Evolutionary conservation across 169 alveolate genomes (phyloP), one percentile per base, ranked within the genome.

Genomic region (Amoebophrya sp.): DNA sequence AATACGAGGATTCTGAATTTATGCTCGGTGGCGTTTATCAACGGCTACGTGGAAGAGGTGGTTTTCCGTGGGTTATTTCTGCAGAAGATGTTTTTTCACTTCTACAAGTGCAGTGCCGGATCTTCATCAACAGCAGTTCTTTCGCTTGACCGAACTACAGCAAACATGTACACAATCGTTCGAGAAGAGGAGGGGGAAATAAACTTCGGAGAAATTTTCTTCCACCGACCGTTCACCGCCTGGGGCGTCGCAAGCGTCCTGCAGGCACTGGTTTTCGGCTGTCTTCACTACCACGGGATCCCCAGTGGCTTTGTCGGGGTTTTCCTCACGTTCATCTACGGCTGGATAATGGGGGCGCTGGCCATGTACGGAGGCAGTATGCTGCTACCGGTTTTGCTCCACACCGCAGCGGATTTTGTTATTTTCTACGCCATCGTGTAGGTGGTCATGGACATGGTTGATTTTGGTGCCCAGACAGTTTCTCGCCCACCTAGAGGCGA

Each of bases 1-100:
- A 25, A 25, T 1, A 66, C 83, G 35, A 2, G 83, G 83, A 3
- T 66, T 2, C 32, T 66, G 83, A 66, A 66, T 25, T 25, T 66
- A 18, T 12, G 1, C 10, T 66, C 32, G 83, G 83, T 66, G 32
- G 29, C 83, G 83, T 66, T 66, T 25, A 1, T 66, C 0, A 66
- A 66, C 35, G 83, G 39, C 12, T 66, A 66, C 83, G 32, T 66
- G 35, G 83, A 66, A 66, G 83, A 66, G 83, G 83, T 66, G 83
- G 29, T 66, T 66, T 66, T 66, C 18, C 29, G 83, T 3, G 83
- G 83, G 32, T n/a, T 66, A 2, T 18, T 66, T 1, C 83, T 7
- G 83, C 38, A 66, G 18, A 66, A 66, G 83, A 18, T 66, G 35
- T 66, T 66, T 25, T n/a, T 25, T 25, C 83, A 66, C 35, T 3